A percentile compares a stretch with the other conserved stretches of the same genome.
Conservation (phyloP, 371 early-diverging fungal species). For the Apophysomyces variabilis region DNA sequence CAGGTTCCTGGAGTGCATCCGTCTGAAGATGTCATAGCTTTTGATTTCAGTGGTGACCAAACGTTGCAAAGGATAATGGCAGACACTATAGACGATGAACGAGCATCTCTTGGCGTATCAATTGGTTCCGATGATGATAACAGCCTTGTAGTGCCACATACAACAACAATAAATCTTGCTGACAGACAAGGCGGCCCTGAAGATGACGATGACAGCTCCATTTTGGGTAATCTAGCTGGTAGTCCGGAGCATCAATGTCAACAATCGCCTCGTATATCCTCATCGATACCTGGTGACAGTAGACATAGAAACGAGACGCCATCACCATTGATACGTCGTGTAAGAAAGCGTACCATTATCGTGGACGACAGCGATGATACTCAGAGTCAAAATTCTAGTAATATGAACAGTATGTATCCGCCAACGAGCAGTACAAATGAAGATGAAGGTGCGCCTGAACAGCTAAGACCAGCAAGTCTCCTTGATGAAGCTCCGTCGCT, state of each 20-base stretch:
- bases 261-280: neutral
- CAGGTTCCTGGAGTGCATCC: neutral
- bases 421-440: neutral
- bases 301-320: neutral
- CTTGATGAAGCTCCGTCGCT: neutral
- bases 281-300: neutral
- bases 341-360: neutral
- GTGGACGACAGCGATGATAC: neutral
- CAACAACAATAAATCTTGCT: no score
- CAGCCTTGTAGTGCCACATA: neutral
- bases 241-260: neutral
- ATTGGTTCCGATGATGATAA: neutral
- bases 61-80: neutral
- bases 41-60: neutral
- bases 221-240: constrained; percentile 4
- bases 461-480: neutral
- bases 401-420: no score
- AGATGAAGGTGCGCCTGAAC: neutral
- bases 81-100: neutral
- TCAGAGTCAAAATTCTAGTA: neutral
- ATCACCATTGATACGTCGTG: constrained; percentile 4
- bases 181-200: neutral
- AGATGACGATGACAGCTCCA: neutral
- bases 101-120: neutral
- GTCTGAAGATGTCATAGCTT: neutral